phyloP scores from a whole-genome alignment of 441 rosid species.

The Adansonia rubrostipa region DNA sequence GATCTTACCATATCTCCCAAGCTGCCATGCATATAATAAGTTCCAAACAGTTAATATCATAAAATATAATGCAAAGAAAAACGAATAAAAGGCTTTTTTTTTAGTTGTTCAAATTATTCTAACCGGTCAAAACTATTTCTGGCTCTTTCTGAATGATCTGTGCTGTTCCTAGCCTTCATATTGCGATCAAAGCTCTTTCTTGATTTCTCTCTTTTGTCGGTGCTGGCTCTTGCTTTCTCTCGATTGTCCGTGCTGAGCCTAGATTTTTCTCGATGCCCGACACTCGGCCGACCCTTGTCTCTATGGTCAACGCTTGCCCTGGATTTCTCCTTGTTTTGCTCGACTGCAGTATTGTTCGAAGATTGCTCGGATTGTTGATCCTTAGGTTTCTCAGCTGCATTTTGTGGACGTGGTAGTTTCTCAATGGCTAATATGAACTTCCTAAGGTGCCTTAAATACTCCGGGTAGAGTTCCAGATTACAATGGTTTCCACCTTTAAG shows the following conservation, averaged over 20 bases:
- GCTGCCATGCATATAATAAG: slow-evolving; percentile 39
- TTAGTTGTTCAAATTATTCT: not conserved
- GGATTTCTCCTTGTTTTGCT: slow-evolving; percentile 26
- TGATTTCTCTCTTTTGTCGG: slow-evolving; percentile 47
- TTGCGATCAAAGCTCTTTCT: slow-evolving; percentile 47
- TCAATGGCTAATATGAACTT: slow-evolving; percentile 70
- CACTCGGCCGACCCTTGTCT: slow-evolving; percentile 38
- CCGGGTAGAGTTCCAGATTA: slow-evolving; percentile 67
- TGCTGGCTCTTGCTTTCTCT: slow-evolving; percentile 61
- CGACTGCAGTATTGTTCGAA: not conserved
- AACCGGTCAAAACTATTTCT: slow-evolving; percentile 70
- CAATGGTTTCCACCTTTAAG: slow-evolving; percentile 75
- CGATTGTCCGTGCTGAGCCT: slow-evolving; percentile 37
- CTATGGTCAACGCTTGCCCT: slow-evolving; percentile 32
- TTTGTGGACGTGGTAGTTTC: slow-evolving; percentile 46
- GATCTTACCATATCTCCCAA: slow-evolving; percentile 71
- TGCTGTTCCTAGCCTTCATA: slow-evolving; percentile 55
- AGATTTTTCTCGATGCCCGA: slow-evolving; percentile 36
- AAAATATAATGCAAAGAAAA: not conserved
- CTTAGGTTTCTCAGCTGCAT: slow-evolving; percentile 24
- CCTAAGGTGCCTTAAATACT: slow-evolving; percentile 61
- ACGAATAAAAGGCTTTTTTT: not conserved
- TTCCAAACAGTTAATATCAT: not conserved
- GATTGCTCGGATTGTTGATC: slow-evolving; percentile 22
- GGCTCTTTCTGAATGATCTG: slow-evolving; percentile 50